phyloP scores from a whole-genome alignment of 805 yeast genomes.

The Teunomyces kruisii region DNA sequence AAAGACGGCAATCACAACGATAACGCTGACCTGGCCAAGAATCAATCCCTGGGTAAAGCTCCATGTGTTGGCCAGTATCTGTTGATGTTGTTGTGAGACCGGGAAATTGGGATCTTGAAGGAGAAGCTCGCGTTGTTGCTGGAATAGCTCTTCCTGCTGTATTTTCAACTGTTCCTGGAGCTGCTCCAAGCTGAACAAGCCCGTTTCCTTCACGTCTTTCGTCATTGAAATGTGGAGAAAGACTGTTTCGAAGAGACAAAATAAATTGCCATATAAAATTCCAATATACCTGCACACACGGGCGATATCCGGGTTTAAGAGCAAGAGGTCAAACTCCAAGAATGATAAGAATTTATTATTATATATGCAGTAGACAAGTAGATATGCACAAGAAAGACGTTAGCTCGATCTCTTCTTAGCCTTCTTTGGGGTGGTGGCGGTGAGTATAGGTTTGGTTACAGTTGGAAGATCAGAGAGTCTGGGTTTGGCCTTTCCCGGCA shows the following conservation, averaged over 20 bases:
- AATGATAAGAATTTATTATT: not conserved
- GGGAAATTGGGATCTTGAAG: conserved; percentile 13
- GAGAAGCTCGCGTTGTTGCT: conserved; percentile 25
- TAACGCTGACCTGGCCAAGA: conserved; percentile 72
- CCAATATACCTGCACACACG: not conserved
- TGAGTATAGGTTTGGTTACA: conserved; percentile 2
- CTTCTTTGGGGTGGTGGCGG: not conserved
- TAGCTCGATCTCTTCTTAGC: not conserved
- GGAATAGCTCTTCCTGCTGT: conserved; percentile 31
- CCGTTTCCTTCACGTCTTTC: conserved; percentile 7
- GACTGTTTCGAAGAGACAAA: not conserved
- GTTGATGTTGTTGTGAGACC: conserved; percentile 9
- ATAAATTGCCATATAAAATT: too few species aligned
- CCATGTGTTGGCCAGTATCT: conserved; percentile 37
- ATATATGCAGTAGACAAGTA: not conserved
- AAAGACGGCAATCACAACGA: conserved; percentile 60
- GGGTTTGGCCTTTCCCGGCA: not conserved
- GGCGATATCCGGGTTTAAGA: not conserved
- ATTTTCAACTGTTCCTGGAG: conserved; percentile 25
- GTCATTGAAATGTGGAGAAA: conserved; percentile 2
- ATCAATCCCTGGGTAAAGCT: conserved; percentile 77
- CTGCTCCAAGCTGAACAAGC: conserved; percentile 14
- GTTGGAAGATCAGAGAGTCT: not conserved
- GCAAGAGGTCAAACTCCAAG: not conserved
- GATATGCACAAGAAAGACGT: not conserved